Evolutionary conservation across 2,329 filamentous ascomycete species (phyloP).

Genomic region (Macrophomina phaseolina): DNA sequence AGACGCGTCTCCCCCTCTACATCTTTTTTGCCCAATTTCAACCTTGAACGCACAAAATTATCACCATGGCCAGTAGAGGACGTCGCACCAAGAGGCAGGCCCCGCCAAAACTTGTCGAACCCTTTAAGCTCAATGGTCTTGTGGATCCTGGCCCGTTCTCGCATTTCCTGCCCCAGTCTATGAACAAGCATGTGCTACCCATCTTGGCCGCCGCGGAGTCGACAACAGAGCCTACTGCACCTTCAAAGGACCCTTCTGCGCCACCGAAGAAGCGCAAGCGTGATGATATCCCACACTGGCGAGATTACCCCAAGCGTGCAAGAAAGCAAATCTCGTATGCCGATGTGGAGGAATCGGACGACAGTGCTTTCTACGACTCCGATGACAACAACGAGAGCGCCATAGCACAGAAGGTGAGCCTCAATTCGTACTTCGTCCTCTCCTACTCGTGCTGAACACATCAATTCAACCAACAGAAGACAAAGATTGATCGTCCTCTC

Average conservation of each 20-base stretch:
- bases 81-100: not conserved
- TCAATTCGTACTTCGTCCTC: not conserved
- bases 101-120: not conserved
- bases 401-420: not conserved
- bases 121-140: not conserved
- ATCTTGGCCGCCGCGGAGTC: not conserved
- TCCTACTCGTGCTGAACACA: not conserved
- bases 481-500: constrained; percentile 28
- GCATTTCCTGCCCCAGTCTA: not conserved
- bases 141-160: not conserved
- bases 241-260: not conserved
- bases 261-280: not conserved
- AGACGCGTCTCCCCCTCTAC: not conserved
- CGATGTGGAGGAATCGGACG: constrained; percentile 4
- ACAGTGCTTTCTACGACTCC: constrained; percentile 14
- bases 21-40: not conserved
- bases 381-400: constrained; percentile 1
- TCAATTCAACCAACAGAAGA: not conserved
- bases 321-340: constrained; percentile 2
- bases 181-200: not conserved
- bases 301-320: not conserved
- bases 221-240: not conserved
- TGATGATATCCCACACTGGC: not conserved
- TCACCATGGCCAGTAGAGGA: not conserved
- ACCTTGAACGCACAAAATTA: not conserved